These are phyloP conservation scores for Drosera spatulata DNA, from an alignment of 179 eudicot species.

Conservation along the genomic window DNA sequence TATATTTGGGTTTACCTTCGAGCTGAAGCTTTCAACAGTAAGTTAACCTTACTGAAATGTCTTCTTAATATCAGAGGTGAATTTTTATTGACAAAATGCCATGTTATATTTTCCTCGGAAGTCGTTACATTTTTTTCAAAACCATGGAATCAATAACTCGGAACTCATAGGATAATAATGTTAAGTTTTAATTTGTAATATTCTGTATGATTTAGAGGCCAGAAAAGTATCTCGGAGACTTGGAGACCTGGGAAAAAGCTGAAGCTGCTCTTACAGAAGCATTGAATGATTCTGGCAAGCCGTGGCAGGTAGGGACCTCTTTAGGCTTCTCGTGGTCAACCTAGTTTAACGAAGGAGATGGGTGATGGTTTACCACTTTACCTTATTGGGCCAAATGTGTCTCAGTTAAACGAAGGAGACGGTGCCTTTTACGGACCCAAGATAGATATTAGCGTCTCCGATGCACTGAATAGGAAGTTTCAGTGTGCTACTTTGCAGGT, in stretches of 20 bases:
- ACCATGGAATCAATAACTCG: too few species aligned
- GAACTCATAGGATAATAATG: not conserved
- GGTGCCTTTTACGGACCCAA: conserved; percentile 99
- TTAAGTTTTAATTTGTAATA: not conserved
- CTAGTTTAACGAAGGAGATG: too few species aligned
- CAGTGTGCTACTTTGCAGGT: conserved; percentile 99
- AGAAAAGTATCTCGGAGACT: conserved; percentile 81
- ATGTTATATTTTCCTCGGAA: too few species aligned
- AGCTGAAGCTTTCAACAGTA: conserved; percentile 87
- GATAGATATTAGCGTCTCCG: conserved; percentile 93
- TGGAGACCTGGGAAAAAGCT: conserved; percentile 79
- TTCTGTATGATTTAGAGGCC: conserved; percentile 51
- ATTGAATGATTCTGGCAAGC: conserved; percentile 74
- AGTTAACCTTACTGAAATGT: conserved; percentile 1
- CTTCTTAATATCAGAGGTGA: not conserved
- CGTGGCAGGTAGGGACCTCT: conserved; percentile 63
- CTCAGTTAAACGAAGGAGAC: conserved; percentile 83
- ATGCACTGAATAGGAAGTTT: conserved; percentile 84
- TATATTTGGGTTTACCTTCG: conserved; percentile 79
- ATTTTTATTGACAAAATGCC: not conserved
- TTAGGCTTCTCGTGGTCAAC: not conserved
- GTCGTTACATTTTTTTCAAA: too few species aligned
- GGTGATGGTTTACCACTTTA: too few species aligned
- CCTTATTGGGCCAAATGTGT: not conserved
- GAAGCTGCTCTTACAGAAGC: conserved; percentile 90